Conservation (phyloP, 2,329 filamentous ascomycete genomes). For the Magnaporthiopsis incrustans region DNA sequence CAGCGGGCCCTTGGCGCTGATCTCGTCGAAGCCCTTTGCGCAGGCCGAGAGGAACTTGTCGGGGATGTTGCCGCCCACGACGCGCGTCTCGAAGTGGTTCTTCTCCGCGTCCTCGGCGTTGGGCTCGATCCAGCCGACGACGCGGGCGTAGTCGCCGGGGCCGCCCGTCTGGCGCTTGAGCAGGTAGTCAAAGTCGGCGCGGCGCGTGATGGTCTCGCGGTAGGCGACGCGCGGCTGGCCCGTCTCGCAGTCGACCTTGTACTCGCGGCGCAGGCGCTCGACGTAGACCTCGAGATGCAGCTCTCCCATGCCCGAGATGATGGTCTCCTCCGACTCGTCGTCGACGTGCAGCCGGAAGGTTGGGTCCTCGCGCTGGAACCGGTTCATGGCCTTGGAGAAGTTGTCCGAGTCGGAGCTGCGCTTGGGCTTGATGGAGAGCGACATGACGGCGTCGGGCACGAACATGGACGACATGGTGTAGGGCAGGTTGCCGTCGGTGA, state of each 20-base stretch:
- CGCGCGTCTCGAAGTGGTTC: constrained; percentile 80
- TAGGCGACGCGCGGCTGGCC: constrained; percentile 96
- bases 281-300: constrained; percentile 95
- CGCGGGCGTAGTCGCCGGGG: constrained; percentile 89
- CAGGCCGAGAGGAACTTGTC: constrained; percentile 96
- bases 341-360: constrained; percentile 96
- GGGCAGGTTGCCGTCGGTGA: constrained; percentile 85
- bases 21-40: constrained; percentile 83
- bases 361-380: constrained; percentile 96
- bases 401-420: constrained; percentile 83
- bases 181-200: constrained; percentile 81
- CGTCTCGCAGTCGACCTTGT: constrained; percentile 92
- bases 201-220: constrained; percentile 80
- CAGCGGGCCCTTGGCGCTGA: constrained; percentile 79
- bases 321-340: constrained; percentile 86
- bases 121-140: constrained; percentile 87
- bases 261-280: constrained; percentile 92
- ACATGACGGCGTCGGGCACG: constrained; percentile 96
- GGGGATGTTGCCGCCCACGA: constrained; percentile 82
- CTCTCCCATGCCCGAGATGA: constrained; percentile 98
- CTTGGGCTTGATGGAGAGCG: constrained; percentile 94
- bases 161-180: constrained; percentile 94
- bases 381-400: constrained; percentile 97
- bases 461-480: constrained; percentile 99
- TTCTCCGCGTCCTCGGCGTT: constrained; percentile 54